Percentiles rank a stretch among this genome's conserved stretches.
Conservation (phyloP, 2,329 filamentous ascomycete species). For the Fusarium torulosum region DNA sequence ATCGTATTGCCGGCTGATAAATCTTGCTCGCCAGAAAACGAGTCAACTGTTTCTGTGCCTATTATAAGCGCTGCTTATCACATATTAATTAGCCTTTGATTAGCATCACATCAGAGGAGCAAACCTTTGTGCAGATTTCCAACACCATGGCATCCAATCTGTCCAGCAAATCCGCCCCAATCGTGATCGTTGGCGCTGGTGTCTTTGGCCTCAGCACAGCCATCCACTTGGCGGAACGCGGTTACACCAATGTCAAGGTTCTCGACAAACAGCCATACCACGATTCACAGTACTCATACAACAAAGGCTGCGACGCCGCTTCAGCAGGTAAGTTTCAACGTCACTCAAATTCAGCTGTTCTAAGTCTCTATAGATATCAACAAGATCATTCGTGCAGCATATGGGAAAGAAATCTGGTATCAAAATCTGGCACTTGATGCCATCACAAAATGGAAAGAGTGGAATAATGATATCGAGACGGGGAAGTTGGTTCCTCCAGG, state of each 20-base stretch:
- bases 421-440: neutral
- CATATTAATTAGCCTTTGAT: too few relatives aligned
- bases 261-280: neutral
- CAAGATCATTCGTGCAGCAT: neutral
- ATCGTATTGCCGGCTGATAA: neutral
- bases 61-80: too few relatives aligned
- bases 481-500: neutral
- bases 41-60: too few relatives aligned
- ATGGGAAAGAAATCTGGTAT: neutral
- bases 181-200: neutral
- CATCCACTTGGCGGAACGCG: neutral
- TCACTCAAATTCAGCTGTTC: too few relatives aligned
- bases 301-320: neutral
- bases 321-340: neutral
- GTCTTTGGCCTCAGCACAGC: neutral
- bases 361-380: neutral
- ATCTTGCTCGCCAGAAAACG: too few relatives aligned
- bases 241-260: constrained; percentile 2
- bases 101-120: too few relatives aligned
- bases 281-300: neutral
- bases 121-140: too few relatives aligned
- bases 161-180: neutral
- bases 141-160: neutral
- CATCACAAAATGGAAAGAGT: neutral
- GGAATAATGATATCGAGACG: neutral